These are phyloP conservation scores for Litsea cubeba DNA, from an alignment of 164 flowering plant species.

Conservation along the genomic window DNA sequence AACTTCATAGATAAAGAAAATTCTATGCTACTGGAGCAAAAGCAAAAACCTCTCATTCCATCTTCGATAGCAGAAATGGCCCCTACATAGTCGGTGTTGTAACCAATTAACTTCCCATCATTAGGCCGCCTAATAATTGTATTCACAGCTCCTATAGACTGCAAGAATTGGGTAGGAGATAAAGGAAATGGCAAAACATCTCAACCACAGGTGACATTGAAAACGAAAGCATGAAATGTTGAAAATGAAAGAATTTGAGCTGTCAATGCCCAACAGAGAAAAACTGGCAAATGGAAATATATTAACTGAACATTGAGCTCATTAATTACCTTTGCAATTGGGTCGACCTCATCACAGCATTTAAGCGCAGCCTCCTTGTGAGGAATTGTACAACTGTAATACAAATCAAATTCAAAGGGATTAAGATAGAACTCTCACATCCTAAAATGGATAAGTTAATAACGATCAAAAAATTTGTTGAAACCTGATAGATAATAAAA, in stretches of 20 bases:
- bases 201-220: background rate
- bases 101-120: constrained; percentile 80
- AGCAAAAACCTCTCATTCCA: constrained; percentile 63
- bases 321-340: constrained; percentile 73
- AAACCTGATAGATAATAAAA: no score
- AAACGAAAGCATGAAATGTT: background rate
- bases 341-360: constrained; percentile 87
- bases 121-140: constrained; percentile 58
- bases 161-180: constrained; percentile 13
- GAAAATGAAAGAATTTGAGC: background rate
- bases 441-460: background rate
- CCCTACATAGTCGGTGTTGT: constrained; percentile 82
- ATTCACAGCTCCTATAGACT: constrained; percentile 94
- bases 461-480: no score
- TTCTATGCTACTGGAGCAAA: constrained; percentile 5
- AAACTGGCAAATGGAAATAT: background rate
- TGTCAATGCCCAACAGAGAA: background rate
- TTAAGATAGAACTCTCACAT: background rate
- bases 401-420: constrained; percentile 1
- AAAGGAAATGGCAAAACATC: background rate
- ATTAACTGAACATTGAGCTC: background rate
- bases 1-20: background rate
- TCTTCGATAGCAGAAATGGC: constrained; percentile 88
- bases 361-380: constrained; percentile 83
- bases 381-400: constrained; percentile 82